A percentile compares a stretch with the other conserved stretches of the same genome.
Evolutionary conservation across 2,329 filamentous ascomycete genomes (phyloP).

Genomic region (Neoarthrinium moseri): DNA sequence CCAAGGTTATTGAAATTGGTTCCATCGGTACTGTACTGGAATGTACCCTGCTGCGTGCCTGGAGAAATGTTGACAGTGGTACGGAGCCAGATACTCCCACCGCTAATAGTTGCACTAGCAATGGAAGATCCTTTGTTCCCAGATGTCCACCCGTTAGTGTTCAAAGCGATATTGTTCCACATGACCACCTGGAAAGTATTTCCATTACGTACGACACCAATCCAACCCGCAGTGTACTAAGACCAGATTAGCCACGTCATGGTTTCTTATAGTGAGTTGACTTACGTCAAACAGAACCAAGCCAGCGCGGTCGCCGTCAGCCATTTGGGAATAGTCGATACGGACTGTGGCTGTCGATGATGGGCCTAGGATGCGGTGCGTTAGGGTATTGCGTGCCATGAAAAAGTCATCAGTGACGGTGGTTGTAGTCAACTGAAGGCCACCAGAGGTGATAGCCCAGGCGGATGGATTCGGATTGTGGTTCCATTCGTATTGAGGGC

Average conservation of each 20-base stretch:
- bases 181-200: conserved; percentile 28
- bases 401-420: conserved; percentile 52
- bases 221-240: conserved; percentile 51
- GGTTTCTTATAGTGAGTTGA: too few species aligned
- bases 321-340: conserved; percentile 47
- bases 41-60: conserved; percentile 22
- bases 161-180: conserved; percentile 36
- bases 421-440: conserved; percentile 46
- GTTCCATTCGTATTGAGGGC: conserved; percentile 59
- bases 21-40: conserved; percentile 46
- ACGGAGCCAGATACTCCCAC: conserved; percentile 35
- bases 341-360: conserved; percentile 48
- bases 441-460: conserved; percentile 41
- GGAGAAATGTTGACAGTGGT: conserved; percentile 32
- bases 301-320: conserved; percentile 50
- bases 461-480: conserved; percentile 55
- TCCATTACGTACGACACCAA: conserved; percentile 44
- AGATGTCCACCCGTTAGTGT: conserved; percentile 29
- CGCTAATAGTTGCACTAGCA: conserved; percentile 25
- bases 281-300: conserved; percentile 52
- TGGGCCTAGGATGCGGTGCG: conserved; percentile 44
- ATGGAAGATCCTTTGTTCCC: conserved; percentile 26
- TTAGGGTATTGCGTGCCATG: conserved; percentile 44
- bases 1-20: conserved; percentile 33
- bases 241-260: background rate